A percentile compares a stretch with the other conserved stretches of the same genome.
Evolutionary conservation across 208 protist species (phyloP).

Genomic region (Crithidia mellificae): DNA sequence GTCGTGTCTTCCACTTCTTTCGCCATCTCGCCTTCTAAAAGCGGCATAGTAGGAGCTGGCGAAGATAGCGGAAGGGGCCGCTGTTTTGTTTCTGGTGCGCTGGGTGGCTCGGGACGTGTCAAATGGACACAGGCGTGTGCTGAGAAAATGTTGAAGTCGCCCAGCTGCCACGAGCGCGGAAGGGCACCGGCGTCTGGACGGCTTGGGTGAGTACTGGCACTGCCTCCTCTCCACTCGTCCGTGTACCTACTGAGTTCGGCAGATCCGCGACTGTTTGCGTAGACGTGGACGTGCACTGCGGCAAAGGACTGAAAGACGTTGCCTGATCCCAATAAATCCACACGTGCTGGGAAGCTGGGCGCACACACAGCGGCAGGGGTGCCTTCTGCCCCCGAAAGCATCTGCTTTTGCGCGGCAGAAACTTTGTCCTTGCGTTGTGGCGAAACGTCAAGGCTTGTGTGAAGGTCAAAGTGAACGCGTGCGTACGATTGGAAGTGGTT

Average conservation of each 20-base stretch:
- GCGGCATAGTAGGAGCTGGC: not conserved
- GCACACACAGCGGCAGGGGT: too few relatives aligned
- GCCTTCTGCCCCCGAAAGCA: not conserved
- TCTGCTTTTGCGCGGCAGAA: too few relatives aligned
- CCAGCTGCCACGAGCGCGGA: constrained; percentile 3
- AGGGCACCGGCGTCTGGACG: not conserved
- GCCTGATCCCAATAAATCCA: constrained; percentile 27
- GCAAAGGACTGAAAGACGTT: constrained; percentile 43
- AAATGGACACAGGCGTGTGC: constrained; percentile 18
- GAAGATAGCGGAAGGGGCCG: not conserved
- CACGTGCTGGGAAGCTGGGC: not conserved
- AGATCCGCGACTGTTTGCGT: too few relatives aligned
- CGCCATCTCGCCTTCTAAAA: not conserved
- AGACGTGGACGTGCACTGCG: constrained; percentile 1
- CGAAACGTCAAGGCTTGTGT: too few relatives aligned
- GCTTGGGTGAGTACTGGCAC: not conserved
- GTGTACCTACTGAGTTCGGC: too few relatives aligned
- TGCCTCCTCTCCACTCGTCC: not conserved
- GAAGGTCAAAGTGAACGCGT: not conserved
- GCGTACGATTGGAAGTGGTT: constrained; percentile 60
- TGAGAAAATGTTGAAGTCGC: constrained; percentile 38
- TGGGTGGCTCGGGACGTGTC: too few relatives aligned
- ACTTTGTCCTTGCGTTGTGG: too few relatives aligned
- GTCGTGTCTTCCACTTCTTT: not conserved
- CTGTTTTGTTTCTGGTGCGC: not conserved